Evolutionary conservation across 768 basidiomycete genomes (phyloP), one percentile per base, ranked within the genome.

Genomic region (Rhodotorula diobovata): DNA sequence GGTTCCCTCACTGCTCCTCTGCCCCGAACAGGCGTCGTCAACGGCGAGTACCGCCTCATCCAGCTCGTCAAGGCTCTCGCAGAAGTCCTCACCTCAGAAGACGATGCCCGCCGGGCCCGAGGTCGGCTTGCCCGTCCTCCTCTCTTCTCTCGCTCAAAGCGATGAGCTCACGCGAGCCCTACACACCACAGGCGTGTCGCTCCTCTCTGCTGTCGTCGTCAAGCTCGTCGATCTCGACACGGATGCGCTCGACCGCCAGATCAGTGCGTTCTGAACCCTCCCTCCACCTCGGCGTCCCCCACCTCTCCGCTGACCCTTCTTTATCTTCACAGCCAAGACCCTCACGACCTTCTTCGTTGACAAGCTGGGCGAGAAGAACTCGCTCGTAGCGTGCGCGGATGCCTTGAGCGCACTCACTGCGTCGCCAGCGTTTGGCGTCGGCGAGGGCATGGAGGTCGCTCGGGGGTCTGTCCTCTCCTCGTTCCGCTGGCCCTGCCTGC

Each of bases 321-420:
- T 55, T 51, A 56, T 37, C 69, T n/a, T 74, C 61, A 65, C 45
- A 97, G 96, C 89, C 70, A 87, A 87, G 72, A 91, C 93, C 21
- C 84, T 99, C 67, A 85, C 87, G 0, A 81, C 84, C 4, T 99
- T 98, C 83, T 93, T 88, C 78, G 86, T 87, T 76, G 87, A 87
- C 65, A 96, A 95, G 53, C 67, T 76, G 3, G 56, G 90, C 68
- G 93, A 96, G 78, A 85, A 86, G 9, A 88, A 91, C 74, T 90
- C 90, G 15, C 85, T 94, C 48, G 87, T 91, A 9, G 90, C 91
- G 2, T 87, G 92, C 1, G 83, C 96, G 50, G 84, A 85, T 64
- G 95, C 93, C 1, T 83, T 98, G 12, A 83, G 84, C 16, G 84
- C 86, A 0, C 82, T 98, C 43, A 86, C 86, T 9, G 81, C 83